Base-by-base conservation (phyloP, 2,329 filamentous ascomycete species). In the Trichoderma atrobrunneum region DNA sequence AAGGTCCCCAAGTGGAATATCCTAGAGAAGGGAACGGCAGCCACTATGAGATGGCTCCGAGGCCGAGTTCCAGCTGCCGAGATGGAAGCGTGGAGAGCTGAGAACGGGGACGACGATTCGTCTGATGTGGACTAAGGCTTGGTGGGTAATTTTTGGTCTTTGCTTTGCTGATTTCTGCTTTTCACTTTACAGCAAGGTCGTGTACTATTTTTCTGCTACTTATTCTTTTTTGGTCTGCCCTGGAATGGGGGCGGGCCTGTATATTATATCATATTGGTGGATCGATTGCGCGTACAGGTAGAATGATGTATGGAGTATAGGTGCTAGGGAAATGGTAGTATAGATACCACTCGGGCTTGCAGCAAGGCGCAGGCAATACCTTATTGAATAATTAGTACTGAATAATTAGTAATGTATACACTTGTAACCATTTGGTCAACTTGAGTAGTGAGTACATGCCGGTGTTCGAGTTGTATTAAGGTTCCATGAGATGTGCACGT, bases 11-110 rank as follows among this genome's bases (percentile, higher is more conserved):
- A 93, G 71, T 95, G 92, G 84, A 92, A 92, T 74, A 88, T 97
- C 7, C 83, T 98, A 62, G 92, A 95, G 73, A 92, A 94, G 74
- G 95, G 95, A 0, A 98, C 95, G 0, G 94, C 97, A 76, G 92
- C 93, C 3, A 91, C 94, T 0, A 83, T 98, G 75, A 86, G 90
- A 64, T 97, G 94, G 92, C 81, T 98, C 65, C 88, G 93, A 73
- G 92, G 93, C 32, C 88, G 92, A 70, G 91, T 97, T 43, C 90
- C 93, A 0, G 84, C 86, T 1, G 87, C 85, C 0, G 88, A 89
- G 76, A 88, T 86, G 87, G 85, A 80, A 0, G 82, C 83, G n/a
- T 90, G 88, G 88, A 85, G 82, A 72, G 85, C 82, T 10, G 83
- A 83, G 32, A 82, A 84, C 10, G 84, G 80, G 2, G 82, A 83